A percentile compares a stretch with the other conserved stretches of the same genome.
Conservation (phyloP, 2,329 filamentous ascomycete genomes). For the Phialophora verrucosa region DNA sequence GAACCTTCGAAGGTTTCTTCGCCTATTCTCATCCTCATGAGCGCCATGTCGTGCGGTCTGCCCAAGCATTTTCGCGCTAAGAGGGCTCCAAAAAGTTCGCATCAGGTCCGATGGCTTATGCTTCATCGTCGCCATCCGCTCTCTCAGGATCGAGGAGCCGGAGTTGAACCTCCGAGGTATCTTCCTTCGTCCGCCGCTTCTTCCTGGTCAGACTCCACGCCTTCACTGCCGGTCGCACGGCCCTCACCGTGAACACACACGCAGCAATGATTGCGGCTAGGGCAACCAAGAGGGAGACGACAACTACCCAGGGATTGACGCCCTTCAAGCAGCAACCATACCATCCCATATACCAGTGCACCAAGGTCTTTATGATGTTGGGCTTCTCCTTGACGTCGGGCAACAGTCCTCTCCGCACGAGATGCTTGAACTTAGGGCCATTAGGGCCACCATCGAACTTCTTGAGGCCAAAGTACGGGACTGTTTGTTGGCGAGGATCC, state of each 20-base stretch:
- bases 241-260: constrained; percentile 22
- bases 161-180: constrained; percentile 21
- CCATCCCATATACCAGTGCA: constrained; percentile 28
- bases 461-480: constrained; percentile 87
- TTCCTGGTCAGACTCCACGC: constrained; percentile 12
- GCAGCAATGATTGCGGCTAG: constrained; percentile 11
- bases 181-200: constrained; percentile 3
- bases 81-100: neutral
- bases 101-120: neutral
- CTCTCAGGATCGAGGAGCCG: constrained; percentile 25
- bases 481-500: constrained; percentile 73
- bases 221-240: constrained; percentile 10
- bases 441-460: constrained; percentile 90
- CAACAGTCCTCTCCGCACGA: constrained; percentile 77
- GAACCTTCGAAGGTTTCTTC: neutral
- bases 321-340: constrained; percentile 33
- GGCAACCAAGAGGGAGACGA: constrained; percentile 17
- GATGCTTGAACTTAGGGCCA: constrained; percentile 84
- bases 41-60: neutral
- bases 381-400: constrained; percentile 46
- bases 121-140: constrained; percentile 20
- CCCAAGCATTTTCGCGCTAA: neutral
- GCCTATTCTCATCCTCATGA: neutral
- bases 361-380: constrained; percentile 29
- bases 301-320: constrained; percentile 29